Conservation (phyloP, 176 grass and related monocot species). For the Puya raimondii region DNA sequence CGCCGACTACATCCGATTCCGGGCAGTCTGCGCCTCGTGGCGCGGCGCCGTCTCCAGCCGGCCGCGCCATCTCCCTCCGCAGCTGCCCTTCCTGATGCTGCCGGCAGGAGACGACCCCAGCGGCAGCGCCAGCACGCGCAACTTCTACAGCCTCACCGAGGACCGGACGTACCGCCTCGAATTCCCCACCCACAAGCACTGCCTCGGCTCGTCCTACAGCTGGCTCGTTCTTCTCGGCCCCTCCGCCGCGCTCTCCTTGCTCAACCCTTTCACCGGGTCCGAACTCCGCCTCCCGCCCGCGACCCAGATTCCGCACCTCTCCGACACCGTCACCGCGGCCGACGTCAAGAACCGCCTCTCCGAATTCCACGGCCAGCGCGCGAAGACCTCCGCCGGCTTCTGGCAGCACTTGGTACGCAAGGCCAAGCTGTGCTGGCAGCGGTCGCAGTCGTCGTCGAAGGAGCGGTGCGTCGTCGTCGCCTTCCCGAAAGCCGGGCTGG, state of each 20-base stretch:
- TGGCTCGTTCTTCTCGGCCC: constrained; percentile 27
- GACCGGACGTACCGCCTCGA: constrained; percentile 5
- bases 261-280: constrained; percentile 11
- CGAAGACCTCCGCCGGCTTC: not conserved
- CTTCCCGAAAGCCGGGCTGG: constrained; percentile 27
- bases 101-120: not conserved
- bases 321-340: constrained; percentile 16
- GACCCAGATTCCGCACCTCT: constrained; percentile 21
- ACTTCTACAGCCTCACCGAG: constrained; percentile 8
- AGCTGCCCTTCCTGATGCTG: constrained; percentile 26
- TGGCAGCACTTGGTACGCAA: constrained; percentile 25
- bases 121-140: not conserved
- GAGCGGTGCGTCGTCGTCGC: constrained; percentile 7
- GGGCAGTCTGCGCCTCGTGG: constrained; percentile 28
- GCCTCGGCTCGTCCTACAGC: constrained; percentile 21
- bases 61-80: constrained; percentile 26
- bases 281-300: constrained; percentile 15
- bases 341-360: constrained; percentile 12
- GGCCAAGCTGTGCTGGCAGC: constrained; percentile 22
- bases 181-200: constrained; percentile 10
- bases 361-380: not conserved
- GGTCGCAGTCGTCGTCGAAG: not conserved
- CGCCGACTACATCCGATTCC: constrained; percentile 30
- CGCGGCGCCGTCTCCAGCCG: constrained; percentile 5
- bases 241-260: constrained; percentile 2